Base-by-base conservation (phyloP, 2,329 filamentous ascomycete species). In the Penicillium sp. region DNA sequence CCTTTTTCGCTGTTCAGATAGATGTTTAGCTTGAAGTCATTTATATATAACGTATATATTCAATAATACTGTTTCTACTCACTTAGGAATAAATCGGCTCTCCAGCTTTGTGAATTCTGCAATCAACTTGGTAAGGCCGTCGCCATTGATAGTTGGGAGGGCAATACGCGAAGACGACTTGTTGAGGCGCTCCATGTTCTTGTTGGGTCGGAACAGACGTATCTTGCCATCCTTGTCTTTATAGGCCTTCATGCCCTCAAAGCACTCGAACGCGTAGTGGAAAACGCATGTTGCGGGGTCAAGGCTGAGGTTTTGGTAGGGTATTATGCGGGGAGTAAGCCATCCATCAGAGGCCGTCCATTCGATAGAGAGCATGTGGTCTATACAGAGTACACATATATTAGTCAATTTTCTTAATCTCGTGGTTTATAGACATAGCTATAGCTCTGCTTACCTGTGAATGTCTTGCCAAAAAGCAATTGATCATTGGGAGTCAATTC, bases 221-320 rank as follows among this genome's bases (percentile, higher is more conserved):
- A 96, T 84, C 59, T 86, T 78, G 65, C 90, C 90, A 45, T 84
- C 71, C 67, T 82, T 84, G 77, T 96, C 91, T 76, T 93, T 95
- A 83, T 99, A 99, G 59, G 94, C 94, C 81, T 99, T 99, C 91
- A 97, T 96, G 65, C 94, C 94, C 80, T 99, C 94, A 76, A 99
- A 99, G 74, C 89, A 94, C 75, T 95, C 90, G 71, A 97, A 97
- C 49, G 91, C 94, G 76, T 99, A 99, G 83, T 99, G 94, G 78
- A 99, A 93, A 61, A 97, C 94, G 77, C 92, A 97, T 33, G 91
- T 94, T 45, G 94, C 91, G 24, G 94, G 94, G 74, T 97, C 94
- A 66, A 99, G 88, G 47, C 90, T 93, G 65, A 99, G 89, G 77
- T 97, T 97, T 77, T 97, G 91, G 81, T 97, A 97, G 20, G 94